Conservation (phyloP, 345 rosid genomes). For the Psidium guajava region DNA sequence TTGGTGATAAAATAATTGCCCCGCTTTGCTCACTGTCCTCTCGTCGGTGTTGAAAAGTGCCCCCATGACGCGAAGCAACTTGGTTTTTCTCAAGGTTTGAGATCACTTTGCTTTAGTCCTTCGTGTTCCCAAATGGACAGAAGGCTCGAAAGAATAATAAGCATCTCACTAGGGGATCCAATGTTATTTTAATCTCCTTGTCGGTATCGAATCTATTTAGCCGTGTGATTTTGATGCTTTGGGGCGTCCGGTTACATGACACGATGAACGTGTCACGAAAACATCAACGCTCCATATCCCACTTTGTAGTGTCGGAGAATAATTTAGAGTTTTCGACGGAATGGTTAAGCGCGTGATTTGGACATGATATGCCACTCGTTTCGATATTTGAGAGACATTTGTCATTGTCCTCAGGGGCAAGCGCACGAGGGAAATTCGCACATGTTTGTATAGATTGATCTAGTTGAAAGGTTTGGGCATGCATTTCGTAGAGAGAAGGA, state of each 20-base stretch:
- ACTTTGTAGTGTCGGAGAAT: background rate
- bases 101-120: background rate
- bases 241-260: background rate
- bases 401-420: background rate
- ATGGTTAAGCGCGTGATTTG: background rate
- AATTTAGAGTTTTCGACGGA: background rate
- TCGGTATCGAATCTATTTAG: background rate
- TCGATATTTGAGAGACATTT: too few species aligned
- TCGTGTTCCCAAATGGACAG: background rate
- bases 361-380: too few species aligned
- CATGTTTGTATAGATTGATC: background rate
- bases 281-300: rapidly evolving
- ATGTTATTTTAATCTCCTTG: background rate
- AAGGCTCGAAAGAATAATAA: background rate
- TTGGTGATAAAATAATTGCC: background rate
- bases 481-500: background rate
- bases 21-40: background rate
- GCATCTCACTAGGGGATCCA: background rate
- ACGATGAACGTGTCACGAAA: background rate
- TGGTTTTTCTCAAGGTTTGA: background rate
- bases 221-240: background rate
- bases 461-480: background rate
- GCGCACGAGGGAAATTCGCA: background rate
- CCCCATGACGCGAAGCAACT: background rate
- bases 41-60: background rate